Conservation (phyloP, 2,329 filamentous ascomycete genomes). For the Lasiodiplodia citricola region DNA sequence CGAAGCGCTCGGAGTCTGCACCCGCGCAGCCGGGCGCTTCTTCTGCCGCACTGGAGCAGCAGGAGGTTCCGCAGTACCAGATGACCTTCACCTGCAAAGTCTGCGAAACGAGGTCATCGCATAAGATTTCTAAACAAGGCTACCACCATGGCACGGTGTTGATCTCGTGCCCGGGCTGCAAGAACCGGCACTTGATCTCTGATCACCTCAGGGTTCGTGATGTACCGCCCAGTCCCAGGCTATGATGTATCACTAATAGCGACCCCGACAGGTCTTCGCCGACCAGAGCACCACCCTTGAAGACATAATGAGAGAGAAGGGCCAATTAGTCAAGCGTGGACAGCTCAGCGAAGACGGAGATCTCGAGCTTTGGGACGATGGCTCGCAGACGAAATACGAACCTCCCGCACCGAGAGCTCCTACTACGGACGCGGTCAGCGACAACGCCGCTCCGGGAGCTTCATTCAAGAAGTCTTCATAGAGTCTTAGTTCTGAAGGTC, state of each 20-base stretch:
- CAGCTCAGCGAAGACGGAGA: constrained; percentile 78
- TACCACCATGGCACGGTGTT: constrained; percentile 91
- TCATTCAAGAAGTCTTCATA: constrained; percentile 1
- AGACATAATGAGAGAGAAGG: constrained; percentile 77
- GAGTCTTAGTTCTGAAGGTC: too few species aligned
- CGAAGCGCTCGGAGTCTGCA: constrained; percentile 44
- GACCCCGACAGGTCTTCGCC: constrained; percentile 68
- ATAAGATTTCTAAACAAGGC: constrained; percentile 89
- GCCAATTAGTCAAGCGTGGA: constrained; percentile 74
- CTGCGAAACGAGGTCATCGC: constrained; percentile 79
- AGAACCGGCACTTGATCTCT: constrained; percentile 86
- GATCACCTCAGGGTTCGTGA: constrained; percentile 74
- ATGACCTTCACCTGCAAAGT: constrained; percentile 93
- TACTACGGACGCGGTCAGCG: neutral
- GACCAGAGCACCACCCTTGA: constrained; percentile 74
- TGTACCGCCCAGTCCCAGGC: too few species aligned
- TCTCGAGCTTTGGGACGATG: constrained; percentile 89
- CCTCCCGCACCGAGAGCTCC: neutral
- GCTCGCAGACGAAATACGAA: constrained; percentile 43
- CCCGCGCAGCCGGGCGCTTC: constrained; percentile 55
- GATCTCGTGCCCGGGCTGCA: constrained; percentile 85
- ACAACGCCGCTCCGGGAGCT: neutral
- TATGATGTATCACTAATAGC: neutral
- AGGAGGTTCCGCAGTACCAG: constrained; percentile 62
- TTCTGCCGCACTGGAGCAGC: neutral